Evolutionary conservation across 495 filamentous ascomycete species (phyloP).

Genomic region (Amorphotheca resinae): DNA sequence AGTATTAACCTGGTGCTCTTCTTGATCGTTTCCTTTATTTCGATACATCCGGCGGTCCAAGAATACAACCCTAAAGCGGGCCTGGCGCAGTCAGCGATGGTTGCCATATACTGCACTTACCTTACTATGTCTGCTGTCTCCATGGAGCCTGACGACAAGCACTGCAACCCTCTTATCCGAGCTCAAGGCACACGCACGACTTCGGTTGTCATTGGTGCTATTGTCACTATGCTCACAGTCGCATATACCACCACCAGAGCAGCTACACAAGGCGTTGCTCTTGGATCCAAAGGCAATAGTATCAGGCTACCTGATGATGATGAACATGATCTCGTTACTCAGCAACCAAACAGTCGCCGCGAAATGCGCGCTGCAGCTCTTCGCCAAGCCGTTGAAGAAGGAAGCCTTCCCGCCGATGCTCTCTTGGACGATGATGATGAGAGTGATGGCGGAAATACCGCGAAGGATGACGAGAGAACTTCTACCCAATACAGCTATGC

Average conservation of each 20-base stretch:
- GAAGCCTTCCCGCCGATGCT: constrained; percentile 81
- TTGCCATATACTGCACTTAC: constrained; percentile 95
- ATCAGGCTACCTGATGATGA: constrained; percentile 45
- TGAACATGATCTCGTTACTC: constrained; percentile 80
- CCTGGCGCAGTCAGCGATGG: constrained; percentile 92
- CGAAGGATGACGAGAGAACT: constrained; percentile 74
- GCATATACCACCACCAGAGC: constrained; percentile 96
- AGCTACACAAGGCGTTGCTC: constrained; percentile 82
- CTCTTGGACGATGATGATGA: constrained; percentile 72
- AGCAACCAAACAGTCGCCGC: constrained; percentile 63
- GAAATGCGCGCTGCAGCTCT: constrained; percentile 91
- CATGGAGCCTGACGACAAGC: constrained; percentile 93
- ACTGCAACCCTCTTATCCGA: constrained; percentile 86
- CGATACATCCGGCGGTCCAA: constrained; percentile 82
- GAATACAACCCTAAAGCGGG: constrained; percentile 88
- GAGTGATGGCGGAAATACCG: constrained; percentile 38
- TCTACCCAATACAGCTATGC: constrained; percentile 94
- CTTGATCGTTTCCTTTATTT: constrained; percentile 67
- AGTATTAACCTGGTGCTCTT: constrained; percentile 77
- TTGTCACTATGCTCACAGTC: constrained; percentile 92
- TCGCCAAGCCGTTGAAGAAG: constrained; percentile 81
- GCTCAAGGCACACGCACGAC: constrained; percentile 84
- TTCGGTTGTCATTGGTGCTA: constrained; percentile 78
- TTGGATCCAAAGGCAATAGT: constrained; percentile 53
- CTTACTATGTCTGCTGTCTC: constrained; percentile 96